These are phyloP conservation scores for Sungouiella thailandica DNA, from an alignment of 805 yeast species.

Conservation along the genomic window DNA sequence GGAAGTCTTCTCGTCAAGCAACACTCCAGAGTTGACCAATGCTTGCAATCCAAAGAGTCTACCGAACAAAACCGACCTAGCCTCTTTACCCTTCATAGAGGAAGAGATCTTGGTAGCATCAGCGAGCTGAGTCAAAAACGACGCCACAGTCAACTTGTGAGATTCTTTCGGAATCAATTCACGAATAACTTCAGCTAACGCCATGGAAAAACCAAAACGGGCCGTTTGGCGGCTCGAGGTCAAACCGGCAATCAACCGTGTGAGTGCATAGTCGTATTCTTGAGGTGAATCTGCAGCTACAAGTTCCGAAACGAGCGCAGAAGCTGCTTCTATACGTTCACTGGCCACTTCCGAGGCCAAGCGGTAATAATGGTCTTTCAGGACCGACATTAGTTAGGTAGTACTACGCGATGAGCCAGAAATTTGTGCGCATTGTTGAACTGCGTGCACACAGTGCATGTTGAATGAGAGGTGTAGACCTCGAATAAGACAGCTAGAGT, in stretches of 20 bases:
- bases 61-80: slow-evolving; percentile 77
- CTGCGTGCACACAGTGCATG: no score
- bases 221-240: slow-evolving; percentile 80
- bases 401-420: no score
- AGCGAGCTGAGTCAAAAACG: slow-evolving; percentile 35
- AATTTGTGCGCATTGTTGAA: no score
- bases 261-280: slow-evolving; percentile 81
- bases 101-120: slow-evolving; percentile 28
- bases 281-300: slow-evolving; percentile 32
- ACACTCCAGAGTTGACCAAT: slow-evolving; percentile 44
- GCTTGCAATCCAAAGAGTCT: slow-evolving; percentile 80
- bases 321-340: slow-evolving; percentile 72
- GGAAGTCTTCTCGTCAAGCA: slow-evolving; percentile 16
- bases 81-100: slow-evolving; percentile 71
- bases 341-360: slow-evolving; percentile 71
- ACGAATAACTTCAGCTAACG: slow-evolving; percentile 63
- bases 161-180: slow-evolving; percentile 28
- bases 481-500: no score
- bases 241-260: slow-evolving; percentile 75
- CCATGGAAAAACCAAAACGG: slow-evolving; percentile 82
- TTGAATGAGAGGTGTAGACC: no score
- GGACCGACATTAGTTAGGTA: slow-evolving; percentile 48
- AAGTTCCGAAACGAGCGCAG: slow-evolving; percentile 58
- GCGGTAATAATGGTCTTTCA: slow-evolving; percentile 71
- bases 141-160: slow-evolving; percentile 27